phyloP scores from a whole-genome alignment of 345 rosid genomes.

The Populus davidiana region DNA sequence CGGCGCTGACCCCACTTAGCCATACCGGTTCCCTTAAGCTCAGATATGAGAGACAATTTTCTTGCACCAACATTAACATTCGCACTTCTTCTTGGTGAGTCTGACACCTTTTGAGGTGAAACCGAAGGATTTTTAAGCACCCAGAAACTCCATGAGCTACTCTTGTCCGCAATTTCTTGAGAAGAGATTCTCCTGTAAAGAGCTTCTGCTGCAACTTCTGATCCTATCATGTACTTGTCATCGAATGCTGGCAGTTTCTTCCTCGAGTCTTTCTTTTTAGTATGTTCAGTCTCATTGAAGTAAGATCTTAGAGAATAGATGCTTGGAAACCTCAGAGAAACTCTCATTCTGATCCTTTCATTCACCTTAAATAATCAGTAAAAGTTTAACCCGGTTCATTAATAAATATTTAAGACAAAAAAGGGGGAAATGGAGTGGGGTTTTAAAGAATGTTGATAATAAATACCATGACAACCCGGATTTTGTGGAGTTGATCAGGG shows the following conservation, averaged over 20 bases:
- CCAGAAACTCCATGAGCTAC: constrained; percentile 64
- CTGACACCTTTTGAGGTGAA: constrained; percentile 8
- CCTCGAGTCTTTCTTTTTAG: constrained; percentile 16
- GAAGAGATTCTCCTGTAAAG: constrained; percentile 58
- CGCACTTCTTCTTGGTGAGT: constrained; percentile 14
- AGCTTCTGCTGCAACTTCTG: constrained; percentile 55
- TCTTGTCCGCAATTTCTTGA: constrained; percentile 45
- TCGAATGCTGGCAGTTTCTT: constrained; percentile 65
- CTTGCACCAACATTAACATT: constrained; percentile 21
- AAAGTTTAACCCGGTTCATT: background rate
- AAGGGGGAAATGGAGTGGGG: background rate
- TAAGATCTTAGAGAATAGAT: constrained; percentile 45
- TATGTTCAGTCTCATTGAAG: constrained; percentile 36
- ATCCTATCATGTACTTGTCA: constrained; percentile 52
- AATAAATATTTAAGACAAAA: background rate
- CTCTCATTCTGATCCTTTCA: constrained; percentile 50
- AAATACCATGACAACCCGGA: constrained; percentile 69
- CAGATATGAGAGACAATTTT: constrained; percentile 49
- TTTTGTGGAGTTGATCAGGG: constrained; percentile 57
- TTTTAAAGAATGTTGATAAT: background rate
- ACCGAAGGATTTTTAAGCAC: constrained; percentile 19
- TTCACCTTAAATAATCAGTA: constrained; percentile 45
- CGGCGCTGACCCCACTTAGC: constrained; percentile 70
- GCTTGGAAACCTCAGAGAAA: constrained; percentile 74
- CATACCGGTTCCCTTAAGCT: constrained; percentile 47